These are phyloP conservation scores for Exutisphaerella laricina DNA, from an alignment of 2,329 filamentous ascomycete species.

Conservation along the genomic window DNA sequence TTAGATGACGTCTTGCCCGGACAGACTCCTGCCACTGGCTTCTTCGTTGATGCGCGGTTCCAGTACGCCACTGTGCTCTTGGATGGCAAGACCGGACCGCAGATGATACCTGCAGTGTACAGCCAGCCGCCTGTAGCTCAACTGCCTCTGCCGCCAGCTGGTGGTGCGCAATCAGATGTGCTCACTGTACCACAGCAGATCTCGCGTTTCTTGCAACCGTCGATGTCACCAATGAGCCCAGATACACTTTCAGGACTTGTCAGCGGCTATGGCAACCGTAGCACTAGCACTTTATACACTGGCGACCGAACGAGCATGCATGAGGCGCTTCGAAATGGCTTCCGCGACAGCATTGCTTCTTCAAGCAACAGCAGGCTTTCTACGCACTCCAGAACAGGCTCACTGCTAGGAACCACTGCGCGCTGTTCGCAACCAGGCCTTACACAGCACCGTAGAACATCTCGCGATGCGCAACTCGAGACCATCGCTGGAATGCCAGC, in stretches of 20 bases:
- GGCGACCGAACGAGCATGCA: no score
- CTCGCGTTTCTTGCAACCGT: slow-evolving; percentile 28
- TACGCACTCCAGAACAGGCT: slow-evolving; percentile 27
- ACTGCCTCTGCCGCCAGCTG: slow-evolving; percentile 14
- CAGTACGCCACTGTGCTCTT: slow-evolving; percentile 53
- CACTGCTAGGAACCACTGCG: slow-evolving; percentile 22
- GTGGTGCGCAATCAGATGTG: slow-evolving; percentile 10
- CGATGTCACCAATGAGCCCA: slow-evolving; percentile 38
- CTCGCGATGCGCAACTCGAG: slow-evolving; percentile 55
- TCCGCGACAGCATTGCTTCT: slow-evolving; percentile 20
- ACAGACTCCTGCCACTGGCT: slow-evolving; percentile 39
- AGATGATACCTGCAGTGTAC: slow-evolving; percentile 12
- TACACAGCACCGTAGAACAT: slow-evolving; percentile 22
- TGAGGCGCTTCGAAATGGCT: no score
- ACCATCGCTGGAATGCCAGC: slow-evolving; percentile 35
- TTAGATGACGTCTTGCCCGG: slow-evolving; percentile 63
- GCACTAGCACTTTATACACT: slow-evolving; percentile 31
- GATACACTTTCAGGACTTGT: slow-evolving; percentile 51
- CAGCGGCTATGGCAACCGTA: slow-evolving; percentile 45
- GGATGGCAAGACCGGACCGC: slow-evolving; percentile 13
- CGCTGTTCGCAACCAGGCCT: slow-evolving; percentile 20
- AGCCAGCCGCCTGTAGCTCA: slow-evolving; percentile 13
- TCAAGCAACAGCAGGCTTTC: slow-evolving; percentile 27
- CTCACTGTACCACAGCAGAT: slow-evolving; percentile 30
- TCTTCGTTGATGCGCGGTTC: slow-evolving; percentile 48